Evolutionary conservation across 2,329 filamentous ascomycete species (phyloP), one percentile per base, ranked within the genome.

Genomic region (Nemania diffusa): DNA sequence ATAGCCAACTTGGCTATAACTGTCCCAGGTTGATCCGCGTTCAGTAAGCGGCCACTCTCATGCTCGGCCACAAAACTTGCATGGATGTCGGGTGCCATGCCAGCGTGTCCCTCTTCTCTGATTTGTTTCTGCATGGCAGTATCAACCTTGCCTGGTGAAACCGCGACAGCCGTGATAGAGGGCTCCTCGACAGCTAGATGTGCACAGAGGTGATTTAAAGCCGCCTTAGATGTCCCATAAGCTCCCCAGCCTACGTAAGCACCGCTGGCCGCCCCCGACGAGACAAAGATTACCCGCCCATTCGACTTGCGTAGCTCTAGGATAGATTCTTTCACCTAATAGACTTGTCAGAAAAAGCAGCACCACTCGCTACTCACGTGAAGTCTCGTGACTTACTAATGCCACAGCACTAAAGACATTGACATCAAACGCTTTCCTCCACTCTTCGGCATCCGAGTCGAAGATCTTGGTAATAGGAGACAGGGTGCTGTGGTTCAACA

Each of bases 51-150:
- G 15, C 94, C 94, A 5, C 87, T 84, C 71, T 89, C 85, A 76
- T 94, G 91, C 17, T 92, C 85, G 0, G 87, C 83, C 13, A 88
- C 83, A 74, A 98, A 98, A 29, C 81, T 83, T 7, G 85, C 83
- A 78, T 96, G 91, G 65, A 89, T 86, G 6, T 81, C 77, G 61
- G 82, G 77, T 57, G 83, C 75, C 87, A 89, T 89, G 61, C 78
- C 79, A 1, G 77, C 75, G 42, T 80, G 78, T 50, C 84, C 86
- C 3, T 80, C 77, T 53, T 94, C 90, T 57, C 96, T 85, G 64
- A 99, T 87, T 64, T 91, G 87, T n/a, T 85, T 85, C 78, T 97
- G 94, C 94, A 97, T 97, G 58, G 91, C 91, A 0, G 94, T 97
- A 76, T 97, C 92, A 7, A 97, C 91, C 52, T 92, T 88, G 2